Percentiles rank a stretch among this genome's conserved stretches.
phyloP scores from a whole-genome alignment of 75 land plant species.

The Chamaecyparis obtusa region DNA sequence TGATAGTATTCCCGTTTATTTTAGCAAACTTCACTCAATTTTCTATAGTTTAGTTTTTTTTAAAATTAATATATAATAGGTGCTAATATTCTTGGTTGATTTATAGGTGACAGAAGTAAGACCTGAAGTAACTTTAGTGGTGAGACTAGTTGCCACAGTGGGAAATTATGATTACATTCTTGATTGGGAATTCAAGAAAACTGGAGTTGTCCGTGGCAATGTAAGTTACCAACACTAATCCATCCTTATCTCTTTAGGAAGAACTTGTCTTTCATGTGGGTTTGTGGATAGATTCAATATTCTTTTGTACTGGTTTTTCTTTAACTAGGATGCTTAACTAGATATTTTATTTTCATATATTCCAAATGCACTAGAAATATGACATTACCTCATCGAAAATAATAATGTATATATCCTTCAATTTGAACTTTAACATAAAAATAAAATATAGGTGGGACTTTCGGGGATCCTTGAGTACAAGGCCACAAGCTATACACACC shows the following conservation, averaged over 20 bases:
- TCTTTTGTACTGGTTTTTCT: not conserved
- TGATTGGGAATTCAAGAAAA: conserved; percentile 57
- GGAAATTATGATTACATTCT: conserved; percentile 55
- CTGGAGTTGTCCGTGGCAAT: conserved; percentile 33
- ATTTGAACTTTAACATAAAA: not conserved
- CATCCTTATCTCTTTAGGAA: not conserved
- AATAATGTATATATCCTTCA: not conserved
- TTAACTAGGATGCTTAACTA: not conserved
- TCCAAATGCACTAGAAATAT: not conserved
- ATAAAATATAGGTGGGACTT: conserved; percentile 38
- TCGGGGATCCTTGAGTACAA: conserved; percentile 48
- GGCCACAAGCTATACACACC: conserved; percentile 24
- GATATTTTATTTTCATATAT: not conserved
- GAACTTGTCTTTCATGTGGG: not conserved
- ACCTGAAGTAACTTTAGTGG: conserved; percentile 46
- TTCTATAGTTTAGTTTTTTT: no score
- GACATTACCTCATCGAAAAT: not conserved
- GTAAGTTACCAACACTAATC: not conserved
- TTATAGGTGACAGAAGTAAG: conserved; percentile 35
- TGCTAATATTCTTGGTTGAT: not conserved
- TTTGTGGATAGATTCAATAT: not conserved
- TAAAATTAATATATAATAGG: no score
- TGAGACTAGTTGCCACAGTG: conserved; percentile 47
- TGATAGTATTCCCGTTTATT: no score
- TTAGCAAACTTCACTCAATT: no score